A percentile compares a stretch with the other conserved stretches of the same genome.
Evolutionary conservation across 176 grass and related monocot genomes (phyloP).

Genomic region (Olyra latifolia): DNA sequence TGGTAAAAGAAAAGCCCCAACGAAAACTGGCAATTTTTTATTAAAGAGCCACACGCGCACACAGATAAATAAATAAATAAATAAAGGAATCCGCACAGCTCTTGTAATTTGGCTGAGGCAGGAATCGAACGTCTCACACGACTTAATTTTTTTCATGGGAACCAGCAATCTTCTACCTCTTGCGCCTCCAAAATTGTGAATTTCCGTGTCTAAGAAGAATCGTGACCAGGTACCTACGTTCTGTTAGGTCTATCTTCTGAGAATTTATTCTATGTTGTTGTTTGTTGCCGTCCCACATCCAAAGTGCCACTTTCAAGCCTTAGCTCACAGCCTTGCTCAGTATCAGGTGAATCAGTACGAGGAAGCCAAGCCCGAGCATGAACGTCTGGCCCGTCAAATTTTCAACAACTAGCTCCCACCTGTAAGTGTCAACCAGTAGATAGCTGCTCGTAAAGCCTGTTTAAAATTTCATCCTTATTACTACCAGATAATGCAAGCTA

Average conservation of each 20-base stretch:
- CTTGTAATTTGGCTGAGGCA: background rate
- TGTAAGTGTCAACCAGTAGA: constrained; percentile 99
- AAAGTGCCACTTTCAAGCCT: background rate
- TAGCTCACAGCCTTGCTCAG: constrained; percentile 61
- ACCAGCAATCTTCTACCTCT: background rate
- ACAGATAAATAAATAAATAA: background rate
- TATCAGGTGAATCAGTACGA: constrained; percentile 65
- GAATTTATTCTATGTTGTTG: background rate
- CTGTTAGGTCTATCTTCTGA: background rate
- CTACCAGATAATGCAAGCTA: constrained; percentile 37
- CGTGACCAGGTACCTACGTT: background rate
- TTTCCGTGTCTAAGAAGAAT: background rate
- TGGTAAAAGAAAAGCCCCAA: too few relatives aligned
- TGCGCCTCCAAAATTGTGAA: background rate
- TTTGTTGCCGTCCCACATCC: background rate
- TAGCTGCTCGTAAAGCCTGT: constrained; percentile 99
- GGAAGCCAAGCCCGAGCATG: constrained; percentile 52
- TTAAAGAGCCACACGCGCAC: background rate
- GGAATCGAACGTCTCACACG: background rate
- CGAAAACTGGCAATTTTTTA: background rate
- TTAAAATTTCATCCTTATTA: constrained; percentile 73
- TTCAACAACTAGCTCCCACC: constrained; percentile 63
- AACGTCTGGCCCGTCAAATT: constrained; percentile 57
- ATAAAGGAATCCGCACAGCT: background rate
- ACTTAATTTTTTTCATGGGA: background rate